phyloP scores from a whole-genome alignment of 2,329 filamentous ascomycete species.

The Cadophora malorum region DNA sequence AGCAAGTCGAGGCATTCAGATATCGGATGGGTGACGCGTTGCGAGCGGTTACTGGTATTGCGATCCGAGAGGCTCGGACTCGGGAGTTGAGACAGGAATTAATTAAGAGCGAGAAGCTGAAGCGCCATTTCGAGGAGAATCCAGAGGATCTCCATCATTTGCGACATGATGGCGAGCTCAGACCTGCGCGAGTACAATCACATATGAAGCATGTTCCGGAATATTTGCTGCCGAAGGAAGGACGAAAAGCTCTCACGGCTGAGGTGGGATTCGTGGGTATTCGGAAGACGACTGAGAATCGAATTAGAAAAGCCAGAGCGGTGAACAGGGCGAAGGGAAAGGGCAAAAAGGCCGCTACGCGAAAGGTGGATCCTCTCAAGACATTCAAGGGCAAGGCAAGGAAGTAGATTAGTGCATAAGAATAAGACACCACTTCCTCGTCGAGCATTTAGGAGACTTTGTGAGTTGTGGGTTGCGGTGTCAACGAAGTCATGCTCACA shows the following conservation, averaged over 20 bases:
- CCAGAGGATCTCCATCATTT: conserved; percentile 86
- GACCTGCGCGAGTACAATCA: conserved; percentile 81
- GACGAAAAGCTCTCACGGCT: conserved; percentile 69
- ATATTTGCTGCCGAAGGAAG: conserved; percentile 82
- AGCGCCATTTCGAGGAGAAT: conserved; percentile 96
- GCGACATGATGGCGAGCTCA: conserved; percentile 86
- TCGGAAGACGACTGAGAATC: conserved; percentile 58
- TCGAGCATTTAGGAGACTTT: background rate
- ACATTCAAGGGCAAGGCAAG: conserved; percentile 71
- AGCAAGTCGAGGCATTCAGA: conserved; percentile 89
- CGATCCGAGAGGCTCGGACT: conserved; percentile 87
- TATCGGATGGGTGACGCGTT: conserved; percentile 95
- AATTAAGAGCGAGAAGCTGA: conserved; percentile 91
- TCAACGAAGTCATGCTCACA: background rate
- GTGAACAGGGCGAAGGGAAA: conserved; percentile 56
- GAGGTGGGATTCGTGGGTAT: conserved; percentile 80
- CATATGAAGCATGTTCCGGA: conserved; percentile 95
- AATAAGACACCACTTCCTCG: background rate
- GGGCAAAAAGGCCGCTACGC: conserved; percentile 60
- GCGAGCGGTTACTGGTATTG: conserved; percentile 85
- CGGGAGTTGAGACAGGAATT: conserved; percentile 89
- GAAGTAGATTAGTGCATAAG: conserved; percentile 31
- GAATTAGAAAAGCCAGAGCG: conserved; percentile 48
- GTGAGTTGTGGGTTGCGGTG: background rate
- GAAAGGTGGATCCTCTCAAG: conserved; percentile 84